Evolutionary conservation across 495 filamentous ascomycete genomes (phyloP), one percentile per base, ranked within the genome.

Genomic region (Penicillium goetzii): DNA sequence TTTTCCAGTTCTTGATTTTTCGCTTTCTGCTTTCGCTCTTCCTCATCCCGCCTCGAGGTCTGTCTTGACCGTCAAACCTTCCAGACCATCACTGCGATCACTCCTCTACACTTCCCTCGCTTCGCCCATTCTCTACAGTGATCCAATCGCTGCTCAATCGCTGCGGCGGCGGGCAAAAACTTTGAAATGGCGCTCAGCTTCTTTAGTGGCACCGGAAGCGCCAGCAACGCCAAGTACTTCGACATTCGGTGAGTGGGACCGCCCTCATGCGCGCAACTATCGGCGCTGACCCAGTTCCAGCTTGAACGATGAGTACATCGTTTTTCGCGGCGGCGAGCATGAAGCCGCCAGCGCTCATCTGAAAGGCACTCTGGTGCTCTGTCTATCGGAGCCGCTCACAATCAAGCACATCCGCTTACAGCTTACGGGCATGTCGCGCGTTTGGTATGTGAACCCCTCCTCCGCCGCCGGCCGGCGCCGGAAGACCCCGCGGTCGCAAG

Each of bases 331-430:
- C 45, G 81, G 74, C 62, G 86, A 90, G 55, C 80, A 89, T 63
- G 92, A 96, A 71, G 88, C 92, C 34, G 83, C 89, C 36, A 91
- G 89, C 59, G 88, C 91, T 34, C 77, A 89, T 26, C 72, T 96
- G 60, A 90, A 87, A 65, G 92, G 92, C 5, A 87, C 84, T 14
- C 77, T 96, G 15, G 85, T 93, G 15, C 83, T 96, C 26, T 94
- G 90, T 70, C 75, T 95, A 23, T 85, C 85, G 9, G 83, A 90
- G 58, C 80, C 86, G 0, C 75, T 93, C 30, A 86, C 86, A 15
- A 83, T 93, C 56, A 90, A 92, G 64, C 85, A 89, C 70, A 80
- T 96, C 54, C 85, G 87, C 51, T 72, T 95, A 49, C 84, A 88
- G 56, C 78, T 95, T 17, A 90, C 85, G 30, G 92, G 91, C 38